Base-by-base conservation (phyloP, 192 early-diverging fungal species). In the Coemansia aciculifera region DNA sequence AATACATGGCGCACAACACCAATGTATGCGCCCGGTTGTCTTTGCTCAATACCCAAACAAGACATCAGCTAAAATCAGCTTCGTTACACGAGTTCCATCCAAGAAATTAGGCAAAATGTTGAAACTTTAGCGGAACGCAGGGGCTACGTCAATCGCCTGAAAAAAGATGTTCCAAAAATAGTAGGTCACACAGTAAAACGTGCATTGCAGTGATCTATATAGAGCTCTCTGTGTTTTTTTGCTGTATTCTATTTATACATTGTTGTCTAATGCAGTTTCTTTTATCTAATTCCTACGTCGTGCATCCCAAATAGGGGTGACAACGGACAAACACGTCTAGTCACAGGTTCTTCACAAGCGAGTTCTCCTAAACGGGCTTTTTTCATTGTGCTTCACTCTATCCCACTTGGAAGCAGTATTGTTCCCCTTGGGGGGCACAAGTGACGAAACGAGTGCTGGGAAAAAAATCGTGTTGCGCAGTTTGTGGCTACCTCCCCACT, bases 391-490 rank as follows among this genome's bases (percentile, higher is more conserved):
- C 29, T 31, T 17, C 59, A 60, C 59, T 27, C 27, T 60, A 60
- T 60, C 59, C 59, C 21, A 21, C 36, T 40, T 38, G 37, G 37
- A 36, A 23, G 54, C 54, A 56, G 54, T 56, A 60, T 60, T 60
- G 59, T 60, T 7, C 59, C 21, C 10, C 2, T 39, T 37, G 2
- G 36, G 37, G 19, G 19, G 36, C 32, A 37, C 32, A 37, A 59
- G 32, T 36, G 34, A 36, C 32, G n/a, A 8, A 23, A 31, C 1
- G 12, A 11, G 59, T 23, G 34, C 17, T 60, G 59, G 59, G 37
- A 39, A 60, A 59, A 59, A 36, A 39, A 19, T 12, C 40, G 34
- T 60, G 32, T 19, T 23, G 36, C 59, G 59, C 59, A 60, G 59
- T 60, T 60, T 11, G 59, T 24, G 57, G 57, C 57, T 57, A 27